Evolutionary conservation across 1,139 yeast genomes (phyloP).

Genomic region (Taphrina pruni): DNA sequence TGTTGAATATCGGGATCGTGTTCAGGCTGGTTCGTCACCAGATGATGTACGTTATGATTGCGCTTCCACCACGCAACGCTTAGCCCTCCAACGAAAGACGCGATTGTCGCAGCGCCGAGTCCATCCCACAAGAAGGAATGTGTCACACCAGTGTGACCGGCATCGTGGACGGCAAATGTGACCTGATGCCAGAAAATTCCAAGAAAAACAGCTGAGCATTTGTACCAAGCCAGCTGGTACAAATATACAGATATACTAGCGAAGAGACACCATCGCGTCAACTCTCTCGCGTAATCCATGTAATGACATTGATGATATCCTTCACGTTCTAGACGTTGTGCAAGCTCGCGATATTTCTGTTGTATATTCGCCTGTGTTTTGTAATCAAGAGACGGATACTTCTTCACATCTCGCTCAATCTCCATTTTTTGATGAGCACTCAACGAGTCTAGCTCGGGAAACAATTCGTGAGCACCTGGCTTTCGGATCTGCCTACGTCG

Average conservation of each 20-base stretch:
- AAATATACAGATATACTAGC: conserved; percentile 57
- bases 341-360: conserved; percentile 65
- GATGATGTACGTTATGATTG: conserved; percentile 88
- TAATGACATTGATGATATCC: conserved; percentile 77
- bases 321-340: conserved; percentile 60
- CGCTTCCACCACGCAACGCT: conserved; percentile 95
- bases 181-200: conserved; percentile 91
- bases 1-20: conserved; percentile 96
- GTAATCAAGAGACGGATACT: conserved; percentile 69
- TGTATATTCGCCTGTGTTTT: conserved; percentile 67
- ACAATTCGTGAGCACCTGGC: neutral
- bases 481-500: neutral
- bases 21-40: conserved; percentile 85
- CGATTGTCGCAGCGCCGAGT: conserved; percentile 71
- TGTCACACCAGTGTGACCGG: conserved; percentile 83
- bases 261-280: conserved; percentile 64
- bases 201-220: conserved; percentile 65
- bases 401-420: conserved; percentile 61
- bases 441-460: conserved; percentile 22
- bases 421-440: conserved; percentile 20
- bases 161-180: conserved; percentile 86
- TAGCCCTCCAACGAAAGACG: conserved; percentile 83
- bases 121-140: conserved; percentile 83
- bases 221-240: conserved; percentile 59
- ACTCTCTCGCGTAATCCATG: conserved; percentile 71